These are phyloP conservation scores for Flaveria trinervia DNA, from an alignment of 129 eudicot genomes.

Conservation along the genomic window DNA sequence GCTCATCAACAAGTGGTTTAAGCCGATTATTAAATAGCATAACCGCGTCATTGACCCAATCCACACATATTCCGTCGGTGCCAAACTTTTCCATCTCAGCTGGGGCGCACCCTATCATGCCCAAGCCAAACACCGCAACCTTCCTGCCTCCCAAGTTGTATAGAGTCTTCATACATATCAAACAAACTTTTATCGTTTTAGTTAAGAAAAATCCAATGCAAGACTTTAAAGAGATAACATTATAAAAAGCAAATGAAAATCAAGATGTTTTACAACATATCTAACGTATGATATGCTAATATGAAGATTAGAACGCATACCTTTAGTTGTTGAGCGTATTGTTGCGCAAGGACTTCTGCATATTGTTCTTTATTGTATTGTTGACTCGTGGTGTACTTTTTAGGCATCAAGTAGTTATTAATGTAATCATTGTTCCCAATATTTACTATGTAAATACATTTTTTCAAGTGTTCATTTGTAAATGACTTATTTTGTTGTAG, in stretches of 20 bases:
- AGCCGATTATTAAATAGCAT: constrained; percentile 33
- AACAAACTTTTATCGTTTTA: not conserved
- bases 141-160: constrained; percentile 43
- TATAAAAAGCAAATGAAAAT: not conserved
- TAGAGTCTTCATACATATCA: constrained; percentile 31
- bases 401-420: constrained; percentile 51
- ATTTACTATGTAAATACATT: constrained; percentile 44
- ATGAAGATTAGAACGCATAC: constrained; percentile 9
- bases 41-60: constrained; percentile 31
- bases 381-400: constrained; percentile 26
- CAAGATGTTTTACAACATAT: constrained; percentile 4
- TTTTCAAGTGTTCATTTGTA: constrained; percentile 35
- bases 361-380: constrained; percentile 30
- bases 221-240: not conserved
- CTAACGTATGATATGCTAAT: not conserved
- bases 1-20: constrained; percentile 30
- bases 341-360: constrained; percentile 38
- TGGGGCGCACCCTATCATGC: constrained; percentile 43
- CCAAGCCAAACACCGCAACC: constrained; percentile 43
- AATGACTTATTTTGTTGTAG: constrained; percentile 25
- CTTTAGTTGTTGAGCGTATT: constrained; percentile 40
- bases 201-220: not conserved
- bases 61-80: constrained; percentile 33
- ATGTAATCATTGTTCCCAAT: constrained; percentile 63
- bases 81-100: constrained; percentile 30